Conservation (phyloP, 805 yeast species). For the Metschnikowia corniflorae region DNA sequence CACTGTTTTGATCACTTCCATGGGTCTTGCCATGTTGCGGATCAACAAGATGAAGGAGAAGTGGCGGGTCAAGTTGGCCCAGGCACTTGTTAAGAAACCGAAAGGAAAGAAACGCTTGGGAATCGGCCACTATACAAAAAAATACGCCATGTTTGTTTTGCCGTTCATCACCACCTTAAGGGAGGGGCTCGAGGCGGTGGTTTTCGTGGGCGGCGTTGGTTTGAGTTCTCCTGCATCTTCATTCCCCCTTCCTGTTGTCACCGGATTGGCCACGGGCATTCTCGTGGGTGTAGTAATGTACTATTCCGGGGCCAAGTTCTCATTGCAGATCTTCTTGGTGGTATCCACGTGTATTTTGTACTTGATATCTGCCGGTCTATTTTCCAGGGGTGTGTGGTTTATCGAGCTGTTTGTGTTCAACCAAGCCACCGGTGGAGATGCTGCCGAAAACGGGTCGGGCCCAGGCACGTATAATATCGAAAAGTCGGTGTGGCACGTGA, state of each 20-base stretch:
- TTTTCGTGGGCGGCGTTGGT: constrained; percentile 45
- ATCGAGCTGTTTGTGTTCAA: constrained; percentile 70
- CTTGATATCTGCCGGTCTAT: constrained; percentile 87
- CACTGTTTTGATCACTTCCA: constrained; percentile 77
- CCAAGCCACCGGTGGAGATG: constrained; percentile 84
- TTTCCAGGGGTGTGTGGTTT: constrained; percentile 90
- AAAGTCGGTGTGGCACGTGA: constrained; percentile 88
- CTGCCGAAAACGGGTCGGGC: constrained; percentile 88
- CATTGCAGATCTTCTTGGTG: constrained; percentile 82
- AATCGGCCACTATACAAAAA: constrained; percentile 55
- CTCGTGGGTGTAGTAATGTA: constrained; percentile 68
- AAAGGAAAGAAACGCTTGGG: constrained; percentile 44
- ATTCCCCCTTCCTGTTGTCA: constrained; percentile 87
- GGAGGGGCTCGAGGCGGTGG: constrained; percentile 73
- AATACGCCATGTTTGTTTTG: constrained; percentile 83
- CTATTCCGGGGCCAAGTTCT: constrained; percentile 76
- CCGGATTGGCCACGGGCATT: constrained; percentile 80
- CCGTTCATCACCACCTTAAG: constrained; percentile 90
- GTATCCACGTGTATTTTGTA: constrained; percentile 86
- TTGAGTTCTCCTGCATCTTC: constrained; percentile 37
- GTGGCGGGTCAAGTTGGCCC: constrained; percentile 94
- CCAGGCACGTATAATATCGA: constrained; percentile 89
- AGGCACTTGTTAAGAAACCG: constrained; percentile 51
- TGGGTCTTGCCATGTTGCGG: constrained; percentile 97
- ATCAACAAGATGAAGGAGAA: constrained; percentile 94